Evolutionary conservation across 108 stramenopile species (phyloP), one percentile per base, ranked within the genome.

Genomic region (Schizochytrium sp.): DNA sequence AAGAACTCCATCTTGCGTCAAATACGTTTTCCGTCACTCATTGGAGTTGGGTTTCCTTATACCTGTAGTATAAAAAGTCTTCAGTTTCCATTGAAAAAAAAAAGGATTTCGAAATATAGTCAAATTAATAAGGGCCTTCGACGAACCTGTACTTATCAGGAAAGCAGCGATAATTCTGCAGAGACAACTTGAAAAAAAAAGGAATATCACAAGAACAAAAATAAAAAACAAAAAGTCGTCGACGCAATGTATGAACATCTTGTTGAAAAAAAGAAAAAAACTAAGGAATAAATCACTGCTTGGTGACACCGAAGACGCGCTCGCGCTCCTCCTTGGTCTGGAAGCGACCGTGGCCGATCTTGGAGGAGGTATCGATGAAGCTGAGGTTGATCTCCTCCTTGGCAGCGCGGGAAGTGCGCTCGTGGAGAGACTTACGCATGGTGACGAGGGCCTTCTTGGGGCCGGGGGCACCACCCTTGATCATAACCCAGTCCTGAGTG

Each of bases 331-430:
- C 98, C 73, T 93, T 94, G 56, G 99, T 99, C 94, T 99, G 99
- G 98, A 99, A 99, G 89, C 99, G 96, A 72, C 99, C 99, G 93
- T 99, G 99, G 87, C 99, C 99, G 91, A 96, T 95, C 96, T 99
- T 99, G 93, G 98, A 98, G 60, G 95, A 95, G 87, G 99, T 99
- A 94, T 99, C 99, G 96, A 99, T 98, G 95, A 99, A 99, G 91
- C 96, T 96, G 93, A 99, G 89, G 90, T 98, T 97, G 96, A 98
- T 94, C 13, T 92, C 92, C 93, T 99, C 99, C 94, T 98, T 92
- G 93, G 98, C 98, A 93, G 96, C 96, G 83, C 98, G 94, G 76
- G 91, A 92, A 88, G 96, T 95, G 91, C 95, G 97, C 88, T 96
- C 95, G 96, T 96, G 95, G 93, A 99, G 91, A 55, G 95, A 94